phyloP scores from a whole-genome alignment of 2,329 filamentous ascomycete species.

The Cucurbitaria berberidis region DNA sequence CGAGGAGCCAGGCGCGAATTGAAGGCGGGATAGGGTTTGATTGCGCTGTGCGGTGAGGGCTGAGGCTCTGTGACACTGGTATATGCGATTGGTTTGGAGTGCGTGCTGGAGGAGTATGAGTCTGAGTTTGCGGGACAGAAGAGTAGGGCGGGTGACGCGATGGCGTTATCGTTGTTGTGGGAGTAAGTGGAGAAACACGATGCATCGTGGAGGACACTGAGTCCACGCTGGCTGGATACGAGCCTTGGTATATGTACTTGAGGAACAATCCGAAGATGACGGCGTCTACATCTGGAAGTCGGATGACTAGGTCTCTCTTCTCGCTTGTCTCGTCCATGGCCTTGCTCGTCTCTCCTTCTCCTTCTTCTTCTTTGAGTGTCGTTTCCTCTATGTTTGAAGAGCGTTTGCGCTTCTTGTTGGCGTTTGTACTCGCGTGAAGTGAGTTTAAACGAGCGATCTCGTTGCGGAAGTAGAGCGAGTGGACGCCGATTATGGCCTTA shows the following conservation, averaged over 20 bases:
- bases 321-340: neutral
- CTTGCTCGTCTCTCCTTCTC: neutral
- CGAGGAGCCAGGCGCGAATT: conserved; percentile 26
- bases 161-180: neutral
- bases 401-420: conserved; percentile 20
- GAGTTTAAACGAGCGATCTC: conserved; percentile 1
- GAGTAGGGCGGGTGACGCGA: neutral
- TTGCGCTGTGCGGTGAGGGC: neutral
- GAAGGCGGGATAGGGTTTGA: conserved; percentile 4
- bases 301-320: neutral
- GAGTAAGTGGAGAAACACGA: neutral
- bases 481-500: conserved; percentile 7
- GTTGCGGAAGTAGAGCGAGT: conserved; percentile 14
- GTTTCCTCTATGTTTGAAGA: neutral
- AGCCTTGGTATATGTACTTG: conserved; percentile 27
- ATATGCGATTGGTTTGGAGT: too few relatives aligned
- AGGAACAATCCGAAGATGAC: conserved; percentile 29
- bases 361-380: neutral
- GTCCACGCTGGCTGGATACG: conserved; percentile 19
- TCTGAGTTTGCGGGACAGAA: neutral
- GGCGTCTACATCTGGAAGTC: conserved; percentile 12
- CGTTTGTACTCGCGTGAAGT: neutral
- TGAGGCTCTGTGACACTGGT: too few relatives aligned
- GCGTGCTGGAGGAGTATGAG: too few relatives aligned
- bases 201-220: neutral